phyloP scores from a whole-genome alignment of 106 monocot genomes.

The Vanilla planifolia region DNA sequence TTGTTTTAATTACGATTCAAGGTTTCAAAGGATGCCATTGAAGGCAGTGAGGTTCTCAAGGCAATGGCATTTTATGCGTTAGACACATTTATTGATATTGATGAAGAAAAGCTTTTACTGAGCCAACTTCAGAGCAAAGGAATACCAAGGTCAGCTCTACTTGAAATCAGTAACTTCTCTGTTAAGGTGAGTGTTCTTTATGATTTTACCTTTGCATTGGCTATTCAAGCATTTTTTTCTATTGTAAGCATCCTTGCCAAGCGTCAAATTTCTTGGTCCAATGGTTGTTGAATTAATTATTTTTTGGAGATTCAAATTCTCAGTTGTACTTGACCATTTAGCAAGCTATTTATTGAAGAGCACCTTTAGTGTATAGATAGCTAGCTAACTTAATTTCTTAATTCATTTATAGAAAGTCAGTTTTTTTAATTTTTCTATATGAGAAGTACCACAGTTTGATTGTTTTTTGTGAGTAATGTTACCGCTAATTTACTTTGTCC shows the following conservation, averaged over 20 bases:
- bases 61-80: slow-evolving; percentile 71
- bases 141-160: slow-evolving; percentile 55
- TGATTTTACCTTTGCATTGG: slow-evolving; percentile 1
- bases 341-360: too few species aligned
- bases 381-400: too few species aligned
- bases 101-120: slow-evolving; percentile 75
- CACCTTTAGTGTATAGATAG: too few species aligned
- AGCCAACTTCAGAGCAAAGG: slow-evolving; percentile 87
- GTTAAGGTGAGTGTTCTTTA: slow-evolving; percentile 48
- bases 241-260: too few species aligned
- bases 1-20: slow-evolving; percentile 17
- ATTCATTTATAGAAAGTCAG: too few species aligned
- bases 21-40: slow-evolving; percentile 71
- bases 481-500: too few species aligned
- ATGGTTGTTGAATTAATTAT: not conserved
- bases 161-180: slow-evolving; percentile 55
- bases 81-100: slow-evolving; percentile 73
- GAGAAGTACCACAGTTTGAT: too few species aligned
- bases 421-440: too few species aligned
- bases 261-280: not conserved
- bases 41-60: slow-evolving; percentile 82
- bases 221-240: not conserved
- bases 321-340: too few species aligned
- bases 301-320: not conserved
- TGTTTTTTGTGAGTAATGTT: too few species aligned